These are phyloP conservation scores for Oleoguttula mirabilis DNA, from an alignment of 495 filamentous ascomycete genomes.

Conservation along the genomic window DNA sequence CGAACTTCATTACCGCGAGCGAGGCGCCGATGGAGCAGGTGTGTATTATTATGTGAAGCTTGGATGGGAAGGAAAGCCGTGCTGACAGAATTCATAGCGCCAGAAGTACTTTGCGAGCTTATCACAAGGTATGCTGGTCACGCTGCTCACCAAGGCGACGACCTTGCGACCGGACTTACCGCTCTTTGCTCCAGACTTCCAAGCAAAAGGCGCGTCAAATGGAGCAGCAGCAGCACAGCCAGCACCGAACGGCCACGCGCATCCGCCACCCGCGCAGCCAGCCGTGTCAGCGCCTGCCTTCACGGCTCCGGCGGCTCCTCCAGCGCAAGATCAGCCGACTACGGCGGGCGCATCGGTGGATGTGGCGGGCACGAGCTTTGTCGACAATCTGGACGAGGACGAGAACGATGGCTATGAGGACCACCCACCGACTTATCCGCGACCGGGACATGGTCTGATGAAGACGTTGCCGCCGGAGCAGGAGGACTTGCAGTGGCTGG, in stretches of 20 bases:
- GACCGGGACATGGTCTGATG: constrained; percentile 30
- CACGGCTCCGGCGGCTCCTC: not conserved
- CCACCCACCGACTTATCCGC: constrained; percentile 29
- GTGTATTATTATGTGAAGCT: too few relatives aligned
- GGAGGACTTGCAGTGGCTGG: constrained; percentile 30
- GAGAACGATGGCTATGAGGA: constrained; percentile 8
- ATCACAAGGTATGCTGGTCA: constrained; percentile 33
- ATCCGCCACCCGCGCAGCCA: not conserved
- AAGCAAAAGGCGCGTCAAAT: constrained; percentile 11
- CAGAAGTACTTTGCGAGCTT: constrained; percentile 37
- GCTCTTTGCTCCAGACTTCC: constrained; percentile 30
- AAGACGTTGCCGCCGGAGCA: constrained; percentile 27
- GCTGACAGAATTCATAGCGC: too few relatives aligned
- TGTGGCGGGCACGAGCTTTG: not conserved
- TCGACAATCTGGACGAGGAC: not conserved
- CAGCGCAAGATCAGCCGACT: not conserved
- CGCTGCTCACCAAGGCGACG: constrained; percentile 35
- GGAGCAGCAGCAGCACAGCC: not conserved
- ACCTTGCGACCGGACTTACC: constrained; percentile 32
- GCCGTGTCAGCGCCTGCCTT: constrained; percentile 8
- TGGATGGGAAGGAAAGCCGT: too few relatives aligned
- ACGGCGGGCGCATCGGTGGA: too few relatives aligned
- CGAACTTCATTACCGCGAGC: constrained; percentile 11
- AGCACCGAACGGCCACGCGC: constrained; percentile 11
- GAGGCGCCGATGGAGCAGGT: constrained; percentile 19